Percentiles rank a stretch among this genome's conserved stretches.
phyloP scores from a whole-genome alignment of 148 eudicot species.

The Talinum fruticosum region DNA sequence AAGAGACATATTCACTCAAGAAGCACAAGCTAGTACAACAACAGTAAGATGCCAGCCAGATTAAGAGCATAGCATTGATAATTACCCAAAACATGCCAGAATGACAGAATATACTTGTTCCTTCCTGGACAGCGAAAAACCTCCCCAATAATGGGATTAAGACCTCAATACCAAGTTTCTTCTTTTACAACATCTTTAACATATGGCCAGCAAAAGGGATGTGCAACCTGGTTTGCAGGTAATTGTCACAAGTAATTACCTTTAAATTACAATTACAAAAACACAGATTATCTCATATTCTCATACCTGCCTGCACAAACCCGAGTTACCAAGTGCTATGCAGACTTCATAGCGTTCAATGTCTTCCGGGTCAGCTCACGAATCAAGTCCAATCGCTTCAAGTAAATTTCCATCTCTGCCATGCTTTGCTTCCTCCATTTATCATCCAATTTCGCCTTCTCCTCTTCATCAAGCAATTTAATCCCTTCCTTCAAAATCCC shows the following conservation, averaged over 20 bases:
- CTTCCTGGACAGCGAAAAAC: not conserved
- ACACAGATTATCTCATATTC: not conserved
- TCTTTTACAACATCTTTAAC: not conserved
- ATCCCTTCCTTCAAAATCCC: slow-evolving; percentile 22
- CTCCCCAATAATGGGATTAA: not conserved
- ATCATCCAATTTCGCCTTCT: slow-evolving; percentile 24
- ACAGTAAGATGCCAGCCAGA: not conserved
- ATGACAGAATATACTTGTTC: not conserved
- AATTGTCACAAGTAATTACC: not conserved
- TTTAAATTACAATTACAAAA: not conserved
- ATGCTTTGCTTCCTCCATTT: slow-evolving; percentile 28
- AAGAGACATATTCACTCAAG: not conserved
- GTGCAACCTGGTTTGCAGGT: not conserved
- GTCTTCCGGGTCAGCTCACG: slow-evolving; percentile 17
- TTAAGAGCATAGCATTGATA: not conserved
- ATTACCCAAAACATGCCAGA: not conserved
- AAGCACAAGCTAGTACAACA: not conserved
- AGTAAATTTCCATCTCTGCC: slow-evolving; percentile 15
- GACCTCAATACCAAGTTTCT: not conserved
- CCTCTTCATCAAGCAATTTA: slow-evolving; percentile 8
- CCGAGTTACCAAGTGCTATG: not conserved
- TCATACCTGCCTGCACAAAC: not conserved
- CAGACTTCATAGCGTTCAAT: slow-evolving; percentile 22
- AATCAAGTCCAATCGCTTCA: slow-evolving; percentile 17
- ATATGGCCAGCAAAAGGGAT: not conserved